Base-by-base conservation (phyloP, 1,284 basidiomycete species). In the Malassezia slooffiae region DNA sequence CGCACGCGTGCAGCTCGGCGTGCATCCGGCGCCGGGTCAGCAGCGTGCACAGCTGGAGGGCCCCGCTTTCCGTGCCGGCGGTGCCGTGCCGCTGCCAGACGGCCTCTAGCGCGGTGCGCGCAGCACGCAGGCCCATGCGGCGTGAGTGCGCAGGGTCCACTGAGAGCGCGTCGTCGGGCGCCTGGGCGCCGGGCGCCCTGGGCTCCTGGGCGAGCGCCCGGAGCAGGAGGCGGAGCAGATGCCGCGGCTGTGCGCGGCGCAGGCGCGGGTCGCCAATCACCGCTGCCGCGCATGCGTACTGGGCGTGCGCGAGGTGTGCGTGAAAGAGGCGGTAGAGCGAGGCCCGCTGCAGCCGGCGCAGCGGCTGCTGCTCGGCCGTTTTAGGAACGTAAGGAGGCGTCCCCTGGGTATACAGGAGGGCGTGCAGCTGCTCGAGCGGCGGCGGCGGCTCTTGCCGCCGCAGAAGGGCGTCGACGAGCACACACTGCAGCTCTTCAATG, bases 191-290 rank as follows among this genome's bases (percentile, higher is more conserved):
- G 15, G 15, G 2, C 23, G 22, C n/a, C 29, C 11, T 13, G 26
- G 36, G 15, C 1, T 39, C 34, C 20, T 38, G 28, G 24, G 39
- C 50, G 19, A 50, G 29, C n/a, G 44, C 38, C 41, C 34, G 43
- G 8, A 58, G 28, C 20, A 60, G 35, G 5, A 20, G 27, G 12
- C 49, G 48, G 8, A 60, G 28, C 38, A 60, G 33, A 12, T 38
- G 47, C 3, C 51, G 46, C 21, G 54, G 41, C 32, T 60, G 58
- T 12, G 55, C 52, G 0, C 52, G 50, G 24, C 44, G 55, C 23
- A 58, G 37, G 9, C 58, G 50, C 2, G 32, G 23, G 21, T 60
- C 58, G 11, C 42, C 19, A 0, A 47, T 30, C 1, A 53, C 16
- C 2, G 23, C 34, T 0, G 50, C 58, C 4, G 52, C 58, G 10